Base-by-base conservation (phyloP, 345 rosid genomes). In the Gossypium australe region DNA sequence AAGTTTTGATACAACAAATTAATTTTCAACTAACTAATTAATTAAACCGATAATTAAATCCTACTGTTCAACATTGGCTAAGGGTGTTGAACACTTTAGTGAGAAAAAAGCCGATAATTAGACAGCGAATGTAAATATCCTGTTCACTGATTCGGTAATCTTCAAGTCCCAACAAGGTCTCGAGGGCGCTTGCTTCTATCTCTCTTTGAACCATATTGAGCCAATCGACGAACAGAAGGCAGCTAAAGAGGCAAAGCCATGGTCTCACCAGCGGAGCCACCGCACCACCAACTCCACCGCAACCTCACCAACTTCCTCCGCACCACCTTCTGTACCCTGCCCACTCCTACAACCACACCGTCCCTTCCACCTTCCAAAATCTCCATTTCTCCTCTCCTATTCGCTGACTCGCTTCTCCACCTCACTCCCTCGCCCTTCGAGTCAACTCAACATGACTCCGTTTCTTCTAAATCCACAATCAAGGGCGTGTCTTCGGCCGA, bases 321-420 rank as follows among this genome's bases (percentile, higher is more conserved):
- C 76, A 66, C 84, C 25, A 76, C 90, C 76, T 79, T 82, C 18
- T 84, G 92, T 52, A 78, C 88, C 58, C 62, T 86, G 77, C 34
- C 89, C 57, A 71, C 79, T 51, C 80, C 74, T 67, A 80, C 80
- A 57, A 73, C 75, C 70, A 11, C 80, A 13, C 79, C 87, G 74
- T 76, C 82, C 45, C 67, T 69, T 73, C 62, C 80, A 13, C 77
- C 86, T 45, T 78, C 94, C 79, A 89, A 86, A 65, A 78, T 86
- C 27, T 83, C 86, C 75, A 20, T 86, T 57, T 90, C 87, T 58
- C 92, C 96, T 38, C 82, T 87, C 65, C 86, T 76, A 45, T 84
- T 84, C 75, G 65, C 86, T 17, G 86, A 75, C 71, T 70, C 90
- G 17, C 75, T 77, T 65, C 25, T 45, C 63, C 78, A 73, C 7